Evolutionary conservation across 768 basidiomycete genomes (phyloP), one percentile per base, ranked within the genome.

Genomic region (Mycena capillaripes): DNA sequence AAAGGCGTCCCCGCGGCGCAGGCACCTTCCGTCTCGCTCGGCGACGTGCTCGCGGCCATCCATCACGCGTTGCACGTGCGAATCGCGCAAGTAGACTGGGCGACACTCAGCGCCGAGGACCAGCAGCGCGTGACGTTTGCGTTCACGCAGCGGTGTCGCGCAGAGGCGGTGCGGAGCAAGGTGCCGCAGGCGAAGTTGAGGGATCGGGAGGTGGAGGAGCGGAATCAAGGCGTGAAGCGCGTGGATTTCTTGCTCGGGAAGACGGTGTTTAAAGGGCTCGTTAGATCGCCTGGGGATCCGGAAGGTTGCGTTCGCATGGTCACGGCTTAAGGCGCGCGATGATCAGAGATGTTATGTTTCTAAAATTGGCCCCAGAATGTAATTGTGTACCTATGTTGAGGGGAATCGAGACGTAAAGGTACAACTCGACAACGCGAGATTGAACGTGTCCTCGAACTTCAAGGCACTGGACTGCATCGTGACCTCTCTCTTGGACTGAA

Each of bases 171-270:
- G 83, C 12, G 85, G 84, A 66, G 85, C 83, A 23, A 79, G 82
- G 57, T 72, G 84, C 58, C 83, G 76, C 75, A 69, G 74, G 46
- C 81, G 78, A 21, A 79, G 71, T 23, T 79, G 85, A 23, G 50
- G 8, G 79, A 78, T 0, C 72, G 70, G 6, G 80, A 80, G 23
- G 70, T 80, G 52, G 72, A 78, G 56, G 82, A 83, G 69, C 81
- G 81, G 27, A 80, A 76, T 44, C 80, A 78, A 55, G 85, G 85
- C 4, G 85, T 86, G 48, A 83, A 81, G 48, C 76, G 81, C 6
- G 72, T 86, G 34, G 85, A 86, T 73, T 86, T 84, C 42, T 46
- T 86, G 30, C 63, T 71, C 57, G 81, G 82, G 0, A 78, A 67
- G 70, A 80, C 77, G 70, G 57, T 79, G 58, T 86, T 86, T 76